A percentile compares a stretch with the other conserved stretches of the same genome.
These are phyloP conservation scores for Macrolepiota albuminosa DNA, from an alignment of 768 basidiomycete genomes.

Conservation along the genomic window DNA sequence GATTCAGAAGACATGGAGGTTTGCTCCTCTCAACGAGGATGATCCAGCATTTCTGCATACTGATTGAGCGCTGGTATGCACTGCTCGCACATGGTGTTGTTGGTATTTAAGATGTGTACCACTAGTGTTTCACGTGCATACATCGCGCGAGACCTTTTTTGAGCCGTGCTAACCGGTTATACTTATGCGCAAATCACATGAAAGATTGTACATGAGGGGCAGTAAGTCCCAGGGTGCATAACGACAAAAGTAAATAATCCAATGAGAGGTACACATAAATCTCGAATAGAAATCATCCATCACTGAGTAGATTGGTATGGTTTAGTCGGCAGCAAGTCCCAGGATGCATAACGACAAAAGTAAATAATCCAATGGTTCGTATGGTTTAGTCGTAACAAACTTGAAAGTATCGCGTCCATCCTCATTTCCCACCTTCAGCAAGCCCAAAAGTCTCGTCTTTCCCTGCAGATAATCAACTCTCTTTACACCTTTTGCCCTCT, in stretches of 20 bases:
- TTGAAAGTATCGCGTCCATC: constrained; percentile 34
- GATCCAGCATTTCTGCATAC: background rate
- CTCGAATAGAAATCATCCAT: background rate
- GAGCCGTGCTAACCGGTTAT: too few relatives aligned
- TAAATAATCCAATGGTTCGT: too few relatives aligned
- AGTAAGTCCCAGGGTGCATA: too few relatives aligned
- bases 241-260: too few relatives aligned
- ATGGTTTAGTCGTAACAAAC: constrained; percentile 15
- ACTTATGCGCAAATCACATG: too few relatives aligned
- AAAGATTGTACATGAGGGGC: too few relatives aligned
- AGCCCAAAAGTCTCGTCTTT: constrained; percentile 42
- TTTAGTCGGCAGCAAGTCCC: too few relatives aligned
- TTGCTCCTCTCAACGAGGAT: background rate
- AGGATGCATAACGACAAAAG: too few relatives aligned
- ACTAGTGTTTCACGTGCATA: too few relatives aligned
- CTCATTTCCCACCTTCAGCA: constrained; percentile 32
- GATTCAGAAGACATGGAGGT: background rate
- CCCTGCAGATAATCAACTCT: constrained; percentile 55
- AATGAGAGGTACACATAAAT: background rate
- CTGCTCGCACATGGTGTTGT: too few relatives aligned
- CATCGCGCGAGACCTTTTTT: too few relatives aligned
- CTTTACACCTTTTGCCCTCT: constrained; percentile 49
- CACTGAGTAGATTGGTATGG: background rate
- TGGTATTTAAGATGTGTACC: too few relatives aligned
- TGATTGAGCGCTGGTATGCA: background rate